Base-by-base conservation (phyloP, 2,329 filamentous ascomycete genomes). In the Colletotrichum tabaci region DNA sequence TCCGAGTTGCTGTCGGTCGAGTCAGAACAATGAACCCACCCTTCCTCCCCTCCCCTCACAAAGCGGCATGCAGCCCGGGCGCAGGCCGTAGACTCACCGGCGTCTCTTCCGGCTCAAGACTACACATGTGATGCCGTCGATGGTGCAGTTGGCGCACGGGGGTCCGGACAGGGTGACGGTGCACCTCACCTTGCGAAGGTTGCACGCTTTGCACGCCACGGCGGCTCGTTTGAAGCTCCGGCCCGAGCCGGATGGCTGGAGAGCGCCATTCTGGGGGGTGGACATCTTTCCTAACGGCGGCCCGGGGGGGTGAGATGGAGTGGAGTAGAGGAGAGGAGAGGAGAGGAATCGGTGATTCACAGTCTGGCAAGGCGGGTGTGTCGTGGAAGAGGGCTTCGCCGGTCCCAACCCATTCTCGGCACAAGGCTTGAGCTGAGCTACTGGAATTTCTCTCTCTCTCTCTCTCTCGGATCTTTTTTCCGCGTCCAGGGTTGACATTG, bases 101-200 rank as follows among this genome's bases (percentile, higher is more conserved):
- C 50, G 56, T 46, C 63, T 42, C 40, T 75, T 73, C 21, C 61
- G 66, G 50, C 58, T 56, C 21, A 61, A 56, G 4, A 76, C 66
- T 69, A 75, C 70, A 15, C 76, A 77, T 4, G 49, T 35, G 7
- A 74, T 61, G 4, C 74, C 73, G 18, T 77, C 75, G 7, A 73
- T 55, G 2, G 74, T 56, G 42, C 76, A 77, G 50, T 77, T 77
- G 42, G 72, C 72, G 63, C 76, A 77, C 1, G 76, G 75, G 3
- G 58, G 69, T 1, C 76, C 76, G 2, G 74, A 74, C 26, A 74
- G 47, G 9, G 76, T 68, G 47, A 77, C 70, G 0, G 53, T 75
- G n/a, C 76, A 77, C 23, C 76, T 67, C 23, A 77, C 76, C 50
- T 77, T 77, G 30, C 76, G 74, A 23, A 55, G 49, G 9, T 76